A percentile compares a stretch with the other conserved stretches of the same genome.
Conservation (phyloP, 2,329 filamentous ascomycete species). For the Ophiocordyceps camponoti-leonardi region DNA sequence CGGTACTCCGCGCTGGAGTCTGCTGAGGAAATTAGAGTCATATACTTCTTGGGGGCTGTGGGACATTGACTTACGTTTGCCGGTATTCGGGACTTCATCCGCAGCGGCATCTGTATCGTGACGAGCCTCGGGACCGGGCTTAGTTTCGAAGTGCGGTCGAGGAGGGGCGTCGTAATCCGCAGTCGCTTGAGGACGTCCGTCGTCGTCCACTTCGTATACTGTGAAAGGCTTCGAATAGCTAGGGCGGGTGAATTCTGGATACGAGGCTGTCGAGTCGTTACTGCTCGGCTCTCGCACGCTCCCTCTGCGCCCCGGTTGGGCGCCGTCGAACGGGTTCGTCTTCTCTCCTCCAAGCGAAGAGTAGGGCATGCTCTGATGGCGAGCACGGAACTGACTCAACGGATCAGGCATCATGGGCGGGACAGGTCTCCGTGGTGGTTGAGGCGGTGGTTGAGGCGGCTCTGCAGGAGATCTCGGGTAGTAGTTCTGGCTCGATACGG, state of each 20-base stretch:
- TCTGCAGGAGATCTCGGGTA: conserved; percentile 18
- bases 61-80: background rate
- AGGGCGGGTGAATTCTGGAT: conserved; percentile 2
- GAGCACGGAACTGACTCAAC: conserved; percentile 25
- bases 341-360: conserved; percentile 38
- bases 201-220: background rate
- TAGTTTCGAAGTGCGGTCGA: background rate
- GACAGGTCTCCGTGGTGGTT: conserved; percentile 3
- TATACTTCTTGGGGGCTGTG: no score
- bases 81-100: background rate
- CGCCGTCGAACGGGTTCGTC: conserved; percentile 36
- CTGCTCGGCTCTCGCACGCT: conserved; percentile 23
- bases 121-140: background rate
- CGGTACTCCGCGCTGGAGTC: background rate
- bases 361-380: conserved; percentile 41
- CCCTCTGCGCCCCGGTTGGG: conserved; percentile 23
- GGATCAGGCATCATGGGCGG: conserved; percentile 23
- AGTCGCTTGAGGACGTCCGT: background rate
- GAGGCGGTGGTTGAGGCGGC: conserved; percentile 4
- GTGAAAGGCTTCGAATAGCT: background rate
- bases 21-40: background rate
- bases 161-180: background rate
- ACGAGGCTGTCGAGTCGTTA: conserved; percentile 8
- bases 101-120: background rate
- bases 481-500: conserved; percentile 31